These are phyloP conservation scores for Raffaelea ambrosiae DNA, from an alignment of 2,329 filamentous ascomycete genomes.

Conservation along the genomic window DNA sequence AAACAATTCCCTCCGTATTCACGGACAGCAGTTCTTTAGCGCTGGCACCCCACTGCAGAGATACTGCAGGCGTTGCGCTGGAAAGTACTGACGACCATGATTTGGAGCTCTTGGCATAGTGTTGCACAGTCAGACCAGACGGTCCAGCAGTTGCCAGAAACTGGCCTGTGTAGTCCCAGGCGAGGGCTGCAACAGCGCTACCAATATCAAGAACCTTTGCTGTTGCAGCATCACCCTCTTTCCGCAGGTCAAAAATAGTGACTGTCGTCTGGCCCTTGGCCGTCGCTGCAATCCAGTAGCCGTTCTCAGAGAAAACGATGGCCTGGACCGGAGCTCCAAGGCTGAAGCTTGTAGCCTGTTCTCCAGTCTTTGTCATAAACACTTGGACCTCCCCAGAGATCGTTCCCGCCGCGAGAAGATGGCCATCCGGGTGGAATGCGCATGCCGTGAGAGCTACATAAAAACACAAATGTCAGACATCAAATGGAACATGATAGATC, in stretches of 20 bases:
- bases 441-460: constrained; percentile 60
- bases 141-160: constrained; percentile 78
- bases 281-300: constrained; percentile 85
- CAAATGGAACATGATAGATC: not conserved
- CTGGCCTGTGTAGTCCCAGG: constrained; percentile 94
- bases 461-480: not conserved
- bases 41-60: constrained; percentile 67
- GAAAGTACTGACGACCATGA: constrained; percentile 80
- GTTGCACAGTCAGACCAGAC: constrained; percentile 75
- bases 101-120: constrained; percentile 82
- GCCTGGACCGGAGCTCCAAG: constrained; percentile 63
- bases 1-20: constrained; percentile 66
- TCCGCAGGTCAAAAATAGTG: constrained; percentile 86
- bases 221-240: constrained; percentile 72
- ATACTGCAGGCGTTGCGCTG: constrained; percentile 63
- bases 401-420: constrained; percentile 82
- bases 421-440: constrained; percentile 94
- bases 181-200: constrained; percentile 66
- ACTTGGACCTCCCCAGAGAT: constrained; percentile 73
- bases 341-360: constrained; percentile 65
- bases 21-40: constrained; percentile 69
- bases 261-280: constrained; percentile 70
- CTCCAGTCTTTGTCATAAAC: constrained; percentile 75
- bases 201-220: constrained; percentile 84
- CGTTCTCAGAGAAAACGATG: constrained; percentile 89